A percentile compares a stretch with the other conserved stretches of the same genome.
These are phyloP conservation scores for Xylaria telfairii DNA, from an alignment of 495 filamentous ascomycete species.

Conservation along the genomic window DNA sequence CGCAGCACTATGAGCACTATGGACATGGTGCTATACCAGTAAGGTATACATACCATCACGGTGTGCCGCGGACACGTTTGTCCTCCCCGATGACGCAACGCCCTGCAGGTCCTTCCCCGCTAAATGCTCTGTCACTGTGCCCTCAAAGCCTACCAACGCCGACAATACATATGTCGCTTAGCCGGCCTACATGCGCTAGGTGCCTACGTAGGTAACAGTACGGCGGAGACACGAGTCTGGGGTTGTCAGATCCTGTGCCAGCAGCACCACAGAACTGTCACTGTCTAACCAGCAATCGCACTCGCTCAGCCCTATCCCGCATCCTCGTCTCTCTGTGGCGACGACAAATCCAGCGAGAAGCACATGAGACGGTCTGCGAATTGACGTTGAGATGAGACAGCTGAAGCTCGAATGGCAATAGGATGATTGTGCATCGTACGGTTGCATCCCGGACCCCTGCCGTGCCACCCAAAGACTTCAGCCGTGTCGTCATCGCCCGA, in stretches of 20 bases:
- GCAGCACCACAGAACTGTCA: background rate
- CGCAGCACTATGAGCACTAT: too few species aligned
- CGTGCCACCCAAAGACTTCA: constrained; percentile 17
- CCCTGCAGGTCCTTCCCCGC: constrained; percentile 19
- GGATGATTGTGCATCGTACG: background rate
- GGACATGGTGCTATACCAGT: too few species aligned
- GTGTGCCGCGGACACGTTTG: background rate
- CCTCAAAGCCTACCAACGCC: constrained; percentile 14
- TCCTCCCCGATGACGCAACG: constrained; percentile 26
- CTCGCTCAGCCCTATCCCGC: background rate
- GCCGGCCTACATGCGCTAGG: constrained; percentile 8
- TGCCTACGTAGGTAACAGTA: too few species aligned
- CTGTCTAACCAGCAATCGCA: background rate
- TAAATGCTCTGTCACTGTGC: constrained; percentile 15
- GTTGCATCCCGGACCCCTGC: constrained; percentile 6
- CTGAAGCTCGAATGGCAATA: background rate
- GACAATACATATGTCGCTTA: constrained; percentile 23
- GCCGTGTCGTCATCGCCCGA: constrained; percentile 24
- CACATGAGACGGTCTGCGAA: background rate
- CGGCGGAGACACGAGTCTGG: constrained; percentile 13
- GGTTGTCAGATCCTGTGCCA: background rate
- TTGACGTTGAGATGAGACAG: background rate
- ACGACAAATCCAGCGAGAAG: background rate
- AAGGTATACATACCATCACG: too few species aligned
- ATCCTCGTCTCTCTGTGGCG: background rate